phyloP scores from a whole-genome alignment of 768 basidiomycete species.

The Tremella mesenterica region DNA sequence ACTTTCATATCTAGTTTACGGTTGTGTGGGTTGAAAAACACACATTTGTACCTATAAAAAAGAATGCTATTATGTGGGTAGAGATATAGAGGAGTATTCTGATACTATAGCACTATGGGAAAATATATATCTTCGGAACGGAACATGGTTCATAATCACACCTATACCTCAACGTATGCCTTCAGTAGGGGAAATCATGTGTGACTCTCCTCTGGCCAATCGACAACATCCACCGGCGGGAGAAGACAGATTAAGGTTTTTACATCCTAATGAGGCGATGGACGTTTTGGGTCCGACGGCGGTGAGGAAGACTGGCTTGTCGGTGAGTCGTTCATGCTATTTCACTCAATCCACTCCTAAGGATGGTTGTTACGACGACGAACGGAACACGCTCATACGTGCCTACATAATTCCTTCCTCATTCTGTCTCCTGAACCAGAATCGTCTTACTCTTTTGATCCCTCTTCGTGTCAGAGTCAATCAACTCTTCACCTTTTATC shows the following conservation, averaged over 20 bases:
- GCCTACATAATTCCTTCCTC: not conserved
- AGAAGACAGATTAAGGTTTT: constrained; percentile 18
- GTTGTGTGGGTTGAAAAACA: too few relatives aligned
- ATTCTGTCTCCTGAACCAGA: not conserved
- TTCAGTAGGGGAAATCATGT: constrained; percentile 17
- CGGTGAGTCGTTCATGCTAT: constrained; percentile 13
- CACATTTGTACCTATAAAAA: not conserved
- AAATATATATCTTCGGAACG: constrained; percentile 29
- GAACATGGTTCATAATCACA: constrained; percentile 20
- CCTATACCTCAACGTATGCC: constrained; percentile 13
- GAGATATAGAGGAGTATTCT: not conserved
- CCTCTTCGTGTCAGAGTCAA: too few relatives aligned
- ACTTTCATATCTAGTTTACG: too few relatives aligned
- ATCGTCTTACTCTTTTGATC: not conserved
- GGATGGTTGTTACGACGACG: too few relatives aligned
- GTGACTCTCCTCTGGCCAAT: constrained; percentile 13
- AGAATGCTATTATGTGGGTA: not conserved
- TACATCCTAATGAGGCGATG: constrained; percentile 7
- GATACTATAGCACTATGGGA: constrained; percentile 2
- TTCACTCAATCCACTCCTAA: not conserved
- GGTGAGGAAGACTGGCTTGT: constrained; percentile 16
- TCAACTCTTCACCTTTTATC: too few relatives aligned
- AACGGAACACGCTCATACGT: too few relatives aligned
- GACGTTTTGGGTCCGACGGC: constrained; percentile 19
- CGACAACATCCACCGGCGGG: constrained; percentile 13